Base-by-base conservation (phyloP, 441 rosid species). In the Hura crepitans region DNA sequence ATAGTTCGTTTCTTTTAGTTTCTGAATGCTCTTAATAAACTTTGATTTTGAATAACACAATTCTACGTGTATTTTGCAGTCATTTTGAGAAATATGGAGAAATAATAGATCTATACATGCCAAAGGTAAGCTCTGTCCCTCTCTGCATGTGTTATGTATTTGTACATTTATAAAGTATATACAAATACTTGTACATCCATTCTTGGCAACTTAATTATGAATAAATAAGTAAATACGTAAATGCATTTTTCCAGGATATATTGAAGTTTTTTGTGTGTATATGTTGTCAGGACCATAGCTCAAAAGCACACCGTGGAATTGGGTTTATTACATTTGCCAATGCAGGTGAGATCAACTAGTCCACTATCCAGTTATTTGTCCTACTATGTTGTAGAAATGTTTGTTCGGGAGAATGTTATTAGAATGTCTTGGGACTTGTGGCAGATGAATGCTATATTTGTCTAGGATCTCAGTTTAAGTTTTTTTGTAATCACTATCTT, bases 51-150 rank as follows among this genome's bases (percentile, higher is more conserved):
- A 67, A 31, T 71, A 22, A 76, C 63, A 64, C 11, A 39, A 7
- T 61, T 65, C 62, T 49, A 9, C 63, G 73, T 62, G 50, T 43
- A 63, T 79, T 79, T 74, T 71, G 79, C 90, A 94, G 97, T 68
- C 97, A 94, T 81, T 94, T 94, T 85, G 92, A 86, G 85, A 87
- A 79, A 79, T 94, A 90, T 75, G 98, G 97, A 1, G 96, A 90
- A 49, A 94, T 91, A 77, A 83, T 92, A 18, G 98, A 91, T 83
- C 72, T 94, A 49, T 91, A 91, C 79, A 94, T 94, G 98, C 97
- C 98, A 62, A 94, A 94, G 93, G 96, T 93, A 78, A 65, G 66
- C 65, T 37, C 49, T 68, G 37, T 74, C 33, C 66, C 46, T 56
- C 10, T 35, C 39, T 35, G 23, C 46, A 9, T 45, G 7, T 27